A percentile compares a stretch with the other conserved stretches of the same genome.
phyloP scores from a whole-genome alignment of 2,329 filamentous ascomycete species.

The Calycina herbarum region DNA sequence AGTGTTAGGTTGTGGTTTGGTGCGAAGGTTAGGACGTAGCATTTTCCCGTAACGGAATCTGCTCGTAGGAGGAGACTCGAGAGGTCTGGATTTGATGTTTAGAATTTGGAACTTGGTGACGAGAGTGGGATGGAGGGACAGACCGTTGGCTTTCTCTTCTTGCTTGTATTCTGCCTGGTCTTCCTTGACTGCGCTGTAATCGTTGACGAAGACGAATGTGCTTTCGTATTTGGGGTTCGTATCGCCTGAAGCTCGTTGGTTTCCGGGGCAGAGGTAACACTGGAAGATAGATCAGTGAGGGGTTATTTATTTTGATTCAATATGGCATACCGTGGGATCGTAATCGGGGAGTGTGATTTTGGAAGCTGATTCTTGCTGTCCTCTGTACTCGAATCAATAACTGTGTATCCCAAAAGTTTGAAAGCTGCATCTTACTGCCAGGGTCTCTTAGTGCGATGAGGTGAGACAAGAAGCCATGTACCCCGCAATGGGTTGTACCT shows the following conservation, averaged over 20 bases:
- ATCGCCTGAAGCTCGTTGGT: conserved; percentile 84
- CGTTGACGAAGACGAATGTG: conserved; percentile 95
- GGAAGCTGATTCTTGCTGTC: conserved; percentile 73
- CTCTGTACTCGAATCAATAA: conserved; percentile 49
- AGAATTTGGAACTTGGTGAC: neutral
- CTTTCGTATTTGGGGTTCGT: conserved; percentile 80
- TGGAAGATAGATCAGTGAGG: conserved; percentile 41
- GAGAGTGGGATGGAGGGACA: neutral
- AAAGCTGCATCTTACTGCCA: conserved; percentile 74
- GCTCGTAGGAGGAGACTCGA: conserved; percentile 77
- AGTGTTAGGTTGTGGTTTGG: conserved; percentile 88
- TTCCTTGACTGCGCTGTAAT: conserved; percentile 92
- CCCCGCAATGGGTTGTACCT: conserved; percentile 90
- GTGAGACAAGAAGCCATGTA: conserved; percentile 91
- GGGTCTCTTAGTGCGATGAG: conserved; percentile 92
- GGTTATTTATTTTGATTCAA: conserved; percentile 5
- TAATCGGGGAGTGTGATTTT: conserved; percentile 73
- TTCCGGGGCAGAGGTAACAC: conserved; percentile 94
- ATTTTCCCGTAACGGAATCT: conserved; percentile 87
- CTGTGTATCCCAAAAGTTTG: too few relatives aligned
- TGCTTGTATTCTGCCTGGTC: conserved; percentile 22
- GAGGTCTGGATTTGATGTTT: conserved; percentile 52
- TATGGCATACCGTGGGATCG: conserved; percentile 63
- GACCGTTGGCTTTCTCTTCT: neutral
- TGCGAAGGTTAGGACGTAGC: conserved; percentile 95